Conservation (phyloP, 2,329 filamentous ascomycete species). For the Venturia pyrina region DNA sequence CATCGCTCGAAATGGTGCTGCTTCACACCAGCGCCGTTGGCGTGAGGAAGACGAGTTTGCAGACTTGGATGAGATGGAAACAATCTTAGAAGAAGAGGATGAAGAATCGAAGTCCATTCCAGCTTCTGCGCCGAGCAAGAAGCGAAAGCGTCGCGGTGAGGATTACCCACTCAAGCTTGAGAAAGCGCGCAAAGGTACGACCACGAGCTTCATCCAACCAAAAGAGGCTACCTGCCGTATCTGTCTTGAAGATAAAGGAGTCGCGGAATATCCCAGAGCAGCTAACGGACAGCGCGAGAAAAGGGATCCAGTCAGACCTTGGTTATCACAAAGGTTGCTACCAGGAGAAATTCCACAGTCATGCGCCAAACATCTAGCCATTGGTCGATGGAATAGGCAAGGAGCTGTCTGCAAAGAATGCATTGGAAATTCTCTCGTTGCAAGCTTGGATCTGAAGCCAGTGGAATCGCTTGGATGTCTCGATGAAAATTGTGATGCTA, state of each 20-base stretch:
- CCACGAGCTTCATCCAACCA: not conserved
- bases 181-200: not conserved
- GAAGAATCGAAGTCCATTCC: not conserved
- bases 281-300: not conserved
- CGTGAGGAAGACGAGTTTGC: not conserved
- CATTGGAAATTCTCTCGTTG: constrained; percentile 5
- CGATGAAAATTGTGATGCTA: constrained; percentile 9
- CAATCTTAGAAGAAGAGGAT: not conserved
- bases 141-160: constrained; percentile 4
- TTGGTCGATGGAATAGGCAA: not conserved
- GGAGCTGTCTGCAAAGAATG: constrained; percentile 10
- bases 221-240: constrained; percentile 5
- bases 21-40: not conserved
- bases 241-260: constrained; percentile 6
- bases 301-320: not conserved
- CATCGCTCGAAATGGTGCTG: too few species aligned
- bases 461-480: constrained; percentile 5
- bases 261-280: constrained; percentile 8
- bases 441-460: constrained; percentile 1
- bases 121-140: not conserved
- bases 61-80: not conserved
- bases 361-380: constrained; percentile 1
- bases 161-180: constrained; percentile 1
- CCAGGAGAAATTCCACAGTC: constrained; percentile 1
- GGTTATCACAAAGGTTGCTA: not conserved